These are phyloP conservation scores for Neocatenulostroma microsporum DNA, from an alignment of 2,329 filamentous ascomycete species.

Conservation along the genomic window DNA sequence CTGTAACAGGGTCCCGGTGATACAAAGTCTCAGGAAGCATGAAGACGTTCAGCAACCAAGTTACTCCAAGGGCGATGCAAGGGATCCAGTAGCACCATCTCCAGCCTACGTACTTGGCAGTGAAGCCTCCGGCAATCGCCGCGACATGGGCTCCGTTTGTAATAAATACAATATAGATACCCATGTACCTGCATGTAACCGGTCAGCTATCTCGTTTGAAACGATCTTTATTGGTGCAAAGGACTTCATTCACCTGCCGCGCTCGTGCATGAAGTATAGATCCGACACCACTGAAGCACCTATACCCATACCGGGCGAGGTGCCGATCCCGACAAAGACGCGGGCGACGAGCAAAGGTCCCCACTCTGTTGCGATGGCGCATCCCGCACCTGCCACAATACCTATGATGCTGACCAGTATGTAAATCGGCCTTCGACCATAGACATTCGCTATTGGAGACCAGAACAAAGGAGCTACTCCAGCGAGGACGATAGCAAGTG, in stretches of 20 bases:
- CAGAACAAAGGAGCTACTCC: slow-evolving; percentile 29
- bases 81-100: slow-evolving; percentile 19
- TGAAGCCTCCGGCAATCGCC: no score
- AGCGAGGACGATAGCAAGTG: slow-evolving; percentile 30
- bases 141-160: slow-evolving; percentile 29
- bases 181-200: no score
- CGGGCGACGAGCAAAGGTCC: no score
- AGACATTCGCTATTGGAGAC: slow-evolving; percentile 28
- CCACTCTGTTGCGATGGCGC: no score
- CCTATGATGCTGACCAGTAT: no score
- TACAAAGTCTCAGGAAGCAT: slow-evolving; percentile 6
- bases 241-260: slow-evolving; percentile 1
- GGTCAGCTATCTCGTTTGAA: no score
- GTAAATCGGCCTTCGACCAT: slow-evolving; percentile 31
- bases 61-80: slow-evolving; percentile 1
- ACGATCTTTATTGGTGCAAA: no score
- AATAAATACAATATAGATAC: slow-evolving; percentile 8
- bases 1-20: neutral
- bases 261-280: slow-evolving; percentile 6
- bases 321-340: no score
- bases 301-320: no score
- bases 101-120: slow-evolving; percentile 56
- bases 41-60: slow-evolving; percentile 3
- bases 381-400: no score
- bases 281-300: slow-evolving; percentile 5